These are phyloP conservation scores for Penicillium frequentans DNA, from an alignment of 2,329 filamentous ascomycete species.

Conservation along the genomic window DNA sequence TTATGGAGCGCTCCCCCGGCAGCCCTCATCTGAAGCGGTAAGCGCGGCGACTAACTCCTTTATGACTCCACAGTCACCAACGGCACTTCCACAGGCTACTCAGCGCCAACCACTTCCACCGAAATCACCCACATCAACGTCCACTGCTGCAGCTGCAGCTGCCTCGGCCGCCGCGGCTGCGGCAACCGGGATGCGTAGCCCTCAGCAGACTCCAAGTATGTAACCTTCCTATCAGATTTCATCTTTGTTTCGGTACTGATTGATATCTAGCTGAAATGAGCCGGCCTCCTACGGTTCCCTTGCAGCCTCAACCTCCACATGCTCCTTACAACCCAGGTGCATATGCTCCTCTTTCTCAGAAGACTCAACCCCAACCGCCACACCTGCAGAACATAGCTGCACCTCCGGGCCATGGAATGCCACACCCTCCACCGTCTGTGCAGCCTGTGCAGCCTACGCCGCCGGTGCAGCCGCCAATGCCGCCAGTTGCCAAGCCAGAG, in stretches of 20 bases:
- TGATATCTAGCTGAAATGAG: slow-evolving; percentile 40
- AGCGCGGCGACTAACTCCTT: slow-evolving; percentile 45
- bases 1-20: slow-evolving; percentile 37
- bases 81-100: slow-evolving; percentile 23
- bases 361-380: slow-evolving; percentile 26
- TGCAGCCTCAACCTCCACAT: slow-evolving; percentile 41
- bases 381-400: slow-evolving; percentile 4
- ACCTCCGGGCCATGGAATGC: slow-evolving; percentile 28
- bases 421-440: slow-evolving; percentile 19
- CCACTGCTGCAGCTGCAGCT: slow-evolving; percentile 13
- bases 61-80: slow-evolving; percentile 48
- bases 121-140: slow-evolving; percentile 50
- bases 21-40: slow-evolving; percentile 42
- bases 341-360: slow-evolving; percentile 39
- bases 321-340: slow-evolving; percentile 45
- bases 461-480: slow-evolving; percentile 13
- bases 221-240: neutral
- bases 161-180: slow-evolving; percentile 52
- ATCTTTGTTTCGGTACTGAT: slow-evolving; percentile 12
- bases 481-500: slow-evolving; percentile 24
- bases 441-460: too few relatives aligned
- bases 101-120: slow-evolving; percentile 48
- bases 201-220: slow-evolving; percentile 43
- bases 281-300: slow-evolving; percentile 37
- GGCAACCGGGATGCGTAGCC: slow-evolving; percentile 47